Evolutionary conservation across 1,284 basidiomycete species (phyloP).

Genomic region (Sutorius eximius): DNA sequence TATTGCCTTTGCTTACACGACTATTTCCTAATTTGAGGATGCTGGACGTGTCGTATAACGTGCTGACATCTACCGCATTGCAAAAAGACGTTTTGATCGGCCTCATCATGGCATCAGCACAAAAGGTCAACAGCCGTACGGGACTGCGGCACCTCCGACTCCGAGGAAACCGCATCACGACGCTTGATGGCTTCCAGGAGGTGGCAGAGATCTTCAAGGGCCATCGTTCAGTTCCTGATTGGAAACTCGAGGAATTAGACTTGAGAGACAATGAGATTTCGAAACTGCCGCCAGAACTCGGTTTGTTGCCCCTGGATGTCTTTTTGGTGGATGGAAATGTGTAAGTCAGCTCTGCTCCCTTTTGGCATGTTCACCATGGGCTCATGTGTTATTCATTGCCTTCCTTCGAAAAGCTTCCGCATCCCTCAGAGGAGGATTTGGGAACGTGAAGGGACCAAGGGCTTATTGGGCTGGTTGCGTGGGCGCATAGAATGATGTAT

Average conservation of each 20-base stretch:
- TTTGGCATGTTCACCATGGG: background rate
- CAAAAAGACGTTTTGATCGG: slow-evolving; percentile 44
- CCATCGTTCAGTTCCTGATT: slow-evolving; percentile 57
- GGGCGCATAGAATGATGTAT: slow-evolving; percentile 58
- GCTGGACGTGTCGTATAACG: slow-evolving; percentile 74
- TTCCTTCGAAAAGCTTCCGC: slow-evolving; percentile 56
- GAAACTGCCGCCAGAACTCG: slow-evolving; percentile 64
- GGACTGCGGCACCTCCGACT: slow-evolving; percentile 65
- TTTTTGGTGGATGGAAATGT: slow-evolving; percentile 81
- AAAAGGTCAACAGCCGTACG: slow-evolving; percentile 29
- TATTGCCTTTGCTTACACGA: slow-evolving; percentile 56
- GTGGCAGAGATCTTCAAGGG: slow-evolving; percentile 63
- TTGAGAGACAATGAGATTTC: slow-evolving; percentile 75
- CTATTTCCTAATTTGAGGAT: slow-evolving; percentile 68
- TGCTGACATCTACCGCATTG: slow-evolving; percentile 54
- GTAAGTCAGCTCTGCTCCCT: slow-evolving; percentile 47
- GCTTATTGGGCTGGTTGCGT: slow-evolving; percentile 69
- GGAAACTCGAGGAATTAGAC: slow-evolving; percentile 78
- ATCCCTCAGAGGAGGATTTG: slow-evolving; percentile 76
- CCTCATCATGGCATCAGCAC: slow-evolving; percentile 48
- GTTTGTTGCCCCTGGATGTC: slow-evolving; percentile 71
- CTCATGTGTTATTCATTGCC: slow-evolving; percentile 6
- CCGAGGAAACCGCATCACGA: slow-evolving; percentile 62
- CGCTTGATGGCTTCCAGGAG: slow-evolving; percentile 59
- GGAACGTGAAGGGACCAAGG: slow-evolving; percentile 84